These are phyloP conservation scores for Aquilaria malaccensis DNA, from an alignment of 345 rosid species.

Conservation along the genomic window DNA sequence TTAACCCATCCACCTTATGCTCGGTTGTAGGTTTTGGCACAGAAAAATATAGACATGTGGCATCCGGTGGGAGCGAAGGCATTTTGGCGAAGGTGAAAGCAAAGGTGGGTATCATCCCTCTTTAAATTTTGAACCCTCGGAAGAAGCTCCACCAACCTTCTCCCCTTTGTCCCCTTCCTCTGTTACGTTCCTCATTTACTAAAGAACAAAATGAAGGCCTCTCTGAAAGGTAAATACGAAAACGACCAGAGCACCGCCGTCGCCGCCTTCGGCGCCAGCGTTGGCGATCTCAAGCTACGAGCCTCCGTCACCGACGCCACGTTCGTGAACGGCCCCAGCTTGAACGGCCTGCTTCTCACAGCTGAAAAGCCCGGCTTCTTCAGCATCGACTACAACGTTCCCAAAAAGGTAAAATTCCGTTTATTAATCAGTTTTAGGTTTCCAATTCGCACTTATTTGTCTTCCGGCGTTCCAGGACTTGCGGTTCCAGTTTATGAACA, in stretches of 20 bases:
- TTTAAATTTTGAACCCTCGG: background rate
- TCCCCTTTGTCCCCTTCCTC: slow-evolving; percentile 9
- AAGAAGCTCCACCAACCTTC: slow-evolving; percentile 6
- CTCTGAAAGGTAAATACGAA: slow-evolving; percentile 69
- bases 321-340: slow-evolving; percentile 63
- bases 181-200: slow-evolving; percentile 7
- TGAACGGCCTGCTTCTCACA: slow-evolving; percentile 65
- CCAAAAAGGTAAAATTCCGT: slow-evolving; percentile 44
- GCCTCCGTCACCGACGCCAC: slow-evolving; percentile 87
- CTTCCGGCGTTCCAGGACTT: slow-evolving; percentile 45
- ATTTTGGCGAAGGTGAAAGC: no score
- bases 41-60: no score
- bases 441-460: slow-evolving; percentile 1
- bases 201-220: slow-evolving; percentile 55
- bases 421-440: background rate
- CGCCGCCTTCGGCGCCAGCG: slow-evolving; percentile 43
- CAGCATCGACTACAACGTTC: slow-evolving; percentile 71
- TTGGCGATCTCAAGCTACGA: slow-evolving; percentile 65
- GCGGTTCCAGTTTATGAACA: slow-evolving; percentile 92
- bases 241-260: slow-evolving; percentile 43
- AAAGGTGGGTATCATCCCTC: no score
- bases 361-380: slow-evolving; percentile 86
- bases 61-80: no score
- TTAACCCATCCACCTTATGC: no score
- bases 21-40: no score